Conservation (phyloP, 1,284 basidiomycete genomes). For the Malassezia vespertilionis region DNA sequence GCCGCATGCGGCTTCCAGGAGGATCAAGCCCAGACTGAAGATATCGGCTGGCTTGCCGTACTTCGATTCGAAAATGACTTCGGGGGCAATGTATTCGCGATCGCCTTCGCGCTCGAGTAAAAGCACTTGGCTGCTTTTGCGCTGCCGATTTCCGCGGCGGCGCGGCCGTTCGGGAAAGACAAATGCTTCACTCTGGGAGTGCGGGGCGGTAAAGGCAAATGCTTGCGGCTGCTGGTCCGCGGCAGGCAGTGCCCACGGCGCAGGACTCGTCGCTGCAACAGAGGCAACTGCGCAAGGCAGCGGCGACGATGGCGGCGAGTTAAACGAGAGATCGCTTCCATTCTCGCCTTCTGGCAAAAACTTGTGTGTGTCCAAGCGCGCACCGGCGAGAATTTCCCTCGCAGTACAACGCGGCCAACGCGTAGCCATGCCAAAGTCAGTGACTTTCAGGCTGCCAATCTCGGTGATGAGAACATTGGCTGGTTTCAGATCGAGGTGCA, state of each 20-base stretch:
- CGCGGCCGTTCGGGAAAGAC: conserved; percentile 6
- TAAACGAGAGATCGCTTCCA: conserved; percentile 8
- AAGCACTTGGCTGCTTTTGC: conserved; percentile 8
- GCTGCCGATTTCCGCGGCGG: conserved; percentile 8
- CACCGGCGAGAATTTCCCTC: conserved; percentile 32
- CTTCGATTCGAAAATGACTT: conserved; percentile 70
- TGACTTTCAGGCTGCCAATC: conserved; percentile 85
- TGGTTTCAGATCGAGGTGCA: conserved; percentile 95
- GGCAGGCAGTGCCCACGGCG: neutral
- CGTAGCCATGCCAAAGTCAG: conserved; percentile 71
- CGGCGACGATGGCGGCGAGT: conserved; percentile 1
- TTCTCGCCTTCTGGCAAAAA: conserved; percentile 1
- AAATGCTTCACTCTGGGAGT: neutral
- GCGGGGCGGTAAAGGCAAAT: neutral
- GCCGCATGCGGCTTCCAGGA: conserved; percentile 88
- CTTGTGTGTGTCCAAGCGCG: conserved; percentile 22
- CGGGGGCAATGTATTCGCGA: conserved; percentile 93
- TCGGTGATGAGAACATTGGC: conserved; percentile 89
- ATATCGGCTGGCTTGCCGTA: conserved; percentile 92
- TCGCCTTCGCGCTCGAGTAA: conserved; percentile 73
- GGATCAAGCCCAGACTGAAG: conserved; percentile 89
- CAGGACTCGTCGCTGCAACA: neutral
- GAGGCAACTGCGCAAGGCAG: no score
- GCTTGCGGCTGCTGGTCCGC: neutral
- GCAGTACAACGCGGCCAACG: conserved; percentile 39